A percentile compares a stretch with the other conserved stretches of the same genome.
phyloP scores from a whole-genome alignment of 306 rosid species.

The Urtica urens region DNA sequence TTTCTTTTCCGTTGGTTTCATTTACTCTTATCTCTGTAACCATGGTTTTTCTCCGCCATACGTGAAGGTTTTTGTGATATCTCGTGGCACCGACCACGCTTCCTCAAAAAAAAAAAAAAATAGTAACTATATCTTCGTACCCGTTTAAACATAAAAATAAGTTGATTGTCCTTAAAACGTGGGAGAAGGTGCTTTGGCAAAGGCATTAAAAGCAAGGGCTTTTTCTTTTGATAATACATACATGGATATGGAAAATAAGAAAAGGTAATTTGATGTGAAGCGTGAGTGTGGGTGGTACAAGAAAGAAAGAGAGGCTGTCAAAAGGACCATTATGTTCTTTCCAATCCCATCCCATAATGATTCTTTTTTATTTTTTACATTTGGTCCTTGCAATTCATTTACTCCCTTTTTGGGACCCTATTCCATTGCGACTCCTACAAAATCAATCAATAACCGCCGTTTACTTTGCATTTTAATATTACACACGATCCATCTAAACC shows the following conservation, averaged over 20 bases:
- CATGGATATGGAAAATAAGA: background rate
- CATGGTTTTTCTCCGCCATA: too few relatives aligned
- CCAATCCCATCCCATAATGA: slow-evolving; percentile 26
- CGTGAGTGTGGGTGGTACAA: too few relatives aligned
- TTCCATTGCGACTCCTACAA: too few relatives aligned
- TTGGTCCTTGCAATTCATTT: slow-evolving; percentile 7
- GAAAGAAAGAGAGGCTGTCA: slow-evolving; percentile 20
- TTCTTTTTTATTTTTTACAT: slow-evolving; percentile 1
- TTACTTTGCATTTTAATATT: slow-evolving; percentile 10
- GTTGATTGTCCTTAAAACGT: background rate
- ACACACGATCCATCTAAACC: slow-evolving; percentile 4
- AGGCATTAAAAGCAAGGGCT: background rate
- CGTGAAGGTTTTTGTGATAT: too few relatives aligned
- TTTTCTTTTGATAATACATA: background rate
- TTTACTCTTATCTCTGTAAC: too few relatives aligned
- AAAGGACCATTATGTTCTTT: slow-evolving; percentile 27
- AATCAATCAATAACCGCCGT: background rate
- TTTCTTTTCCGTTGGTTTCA: too few relatives aligned
- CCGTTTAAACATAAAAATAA: too few relatives aligned
- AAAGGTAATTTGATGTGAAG: background rate
- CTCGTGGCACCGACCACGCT: too few relatives aligned
- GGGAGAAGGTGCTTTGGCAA: background rate
- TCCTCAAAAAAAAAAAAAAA: too few relatives aligned
- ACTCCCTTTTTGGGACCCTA: background rate
- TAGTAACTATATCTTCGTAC: too few relatives aligned